These are phyloP conservation scores for Moesziomyces globuligerus DNA, from an alignment of 1,284 basidiomycete species.

Conservation along the genomic window DNA sequence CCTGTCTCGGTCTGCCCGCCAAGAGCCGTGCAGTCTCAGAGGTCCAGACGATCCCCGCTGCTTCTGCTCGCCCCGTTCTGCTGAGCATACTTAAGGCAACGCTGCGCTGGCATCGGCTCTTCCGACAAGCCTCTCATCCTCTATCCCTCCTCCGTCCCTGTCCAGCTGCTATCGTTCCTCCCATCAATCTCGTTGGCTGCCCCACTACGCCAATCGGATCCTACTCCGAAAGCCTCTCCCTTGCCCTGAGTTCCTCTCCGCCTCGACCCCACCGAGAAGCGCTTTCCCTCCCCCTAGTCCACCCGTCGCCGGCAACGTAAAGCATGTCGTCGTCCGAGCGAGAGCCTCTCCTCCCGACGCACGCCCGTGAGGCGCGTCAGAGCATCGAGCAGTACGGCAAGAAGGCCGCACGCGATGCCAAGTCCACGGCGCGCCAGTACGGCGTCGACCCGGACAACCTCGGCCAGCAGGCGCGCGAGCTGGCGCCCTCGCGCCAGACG, in stretches of 20 bases:
- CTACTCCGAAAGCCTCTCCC: not conserved
- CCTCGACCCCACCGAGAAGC: not conserved
- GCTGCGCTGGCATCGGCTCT: too few relatives aligned
- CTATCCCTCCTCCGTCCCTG: too few relatives aligned
- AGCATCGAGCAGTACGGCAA: slow-evolving; percentile 25
- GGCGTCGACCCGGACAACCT: slow-evolving; percentile 46
- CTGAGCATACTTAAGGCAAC: too few relatives aligned
- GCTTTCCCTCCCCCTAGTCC: not conserved
- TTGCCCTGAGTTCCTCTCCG: not conserved
- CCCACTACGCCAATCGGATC: too few relatives aligned
- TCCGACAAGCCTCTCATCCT: too few relatives aligned
- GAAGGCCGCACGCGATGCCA: slow-evolving; percentile 37
- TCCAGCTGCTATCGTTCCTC: too few relatives aligned
- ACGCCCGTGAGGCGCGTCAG: slow-evolving; percentile 27
- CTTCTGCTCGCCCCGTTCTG: too few relatives aligned
- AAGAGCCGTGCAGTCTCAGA: too few relatives aligned
- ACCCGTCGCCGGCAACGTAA: not conserved
- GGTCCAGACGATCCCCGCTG: too few relatives aligned
- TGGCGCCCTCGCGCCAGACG: slow-evolving; percentile 43
- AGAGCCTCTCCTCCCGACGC: slow-evolving; percentile 46
- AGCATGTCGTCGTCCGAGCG: slow-evolving; percentile 42
- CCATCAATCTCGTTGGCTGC: too few relatives aligned
- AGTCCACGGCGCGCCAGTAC: slow-evolving; percentile 35
- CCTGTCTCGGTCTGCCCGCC: too few relatives aligned
- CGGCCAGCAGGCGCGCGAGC: slow-evolving; percentile 22